Conservation (phyloP, 257 asterid species). For the Paulownia fortunei region DNA sequence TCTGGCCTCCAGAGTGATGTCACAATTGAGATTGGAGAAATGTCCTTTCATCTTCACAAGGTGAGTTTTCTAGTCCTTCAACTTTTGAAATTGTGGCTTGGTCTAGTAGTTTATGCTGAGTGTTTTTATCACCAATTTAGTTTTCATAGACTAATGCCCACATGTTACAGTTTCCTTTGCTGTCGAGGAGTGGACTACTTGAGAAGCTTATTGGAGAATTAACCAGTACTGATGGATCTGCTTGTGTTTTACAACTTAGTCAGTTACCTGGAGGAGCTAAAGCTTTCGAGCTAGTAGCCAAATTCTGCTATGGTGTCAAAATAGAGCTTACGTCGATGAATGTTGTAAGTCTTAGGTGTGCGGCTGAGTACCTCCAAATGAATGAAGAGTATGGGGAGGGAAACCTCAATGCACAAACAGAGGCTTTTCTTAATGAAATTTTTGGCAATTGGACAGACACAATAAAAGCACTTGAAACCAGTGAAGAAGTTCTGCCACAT, state of each 20-base stretch:
- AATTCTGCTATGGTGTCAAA: slow-evolving; percentile 81
- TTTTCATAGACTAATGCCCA: too few relatives aligned
- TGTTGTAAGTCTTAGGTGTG: slow-evolving; percentile 78
- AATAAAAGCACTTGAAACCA: slow-evolving; percentile 76
- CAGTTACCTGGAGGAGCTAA: slow-evolving; percentile 92
- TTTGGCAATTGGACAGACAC: slow-evolving; percentile 83
- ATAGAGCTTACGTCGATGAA: slow-evolving; percentile 75
- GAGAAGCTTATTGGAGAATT: slow-evolving; percentile 76
- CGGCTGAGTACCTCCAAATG: slow-evolving; percentile 87
- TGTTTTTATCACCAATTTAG: too few relatives aligned
- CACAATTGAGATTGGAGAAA: slow-evolving; percentile 78
- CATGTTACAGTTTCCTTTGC: slow-evolving; percentile 70
- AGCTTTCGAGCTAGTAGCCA: slow-evolving; percentile 80
- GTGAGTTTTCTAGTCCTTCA: slow-evolving; percentile 28
- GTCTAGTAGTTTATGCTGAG: too few relatives aligned
- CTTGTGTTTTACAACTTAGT: slow-evolving; percentile 51
- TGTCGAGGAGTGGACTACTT: slow-evolving; percentile 74
- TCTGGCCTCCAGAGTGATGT: slow-evolving; percentile 88
- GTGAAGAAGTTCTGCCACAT: slow-evolving; percentile 69
- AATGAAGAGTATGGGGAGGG: slow-evolving; percentile 82
- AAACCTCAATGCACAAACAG: slow-evolving; percentile 71
- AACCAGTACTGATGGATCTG: slow-evolving; percentile 39
- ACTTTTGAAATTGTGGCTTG: neutral
- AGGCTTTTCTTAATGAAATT: slow-evolving; percentile 62
- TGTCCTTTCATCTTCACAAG: slow-evolving; percentile 93